A percentile compares a stretch with the other conserved stretches of the same genome.
Conservation (phyloP, 2,329 filamentous ascomycete genomes). For the Colletotrichum sublineola region DNA sequence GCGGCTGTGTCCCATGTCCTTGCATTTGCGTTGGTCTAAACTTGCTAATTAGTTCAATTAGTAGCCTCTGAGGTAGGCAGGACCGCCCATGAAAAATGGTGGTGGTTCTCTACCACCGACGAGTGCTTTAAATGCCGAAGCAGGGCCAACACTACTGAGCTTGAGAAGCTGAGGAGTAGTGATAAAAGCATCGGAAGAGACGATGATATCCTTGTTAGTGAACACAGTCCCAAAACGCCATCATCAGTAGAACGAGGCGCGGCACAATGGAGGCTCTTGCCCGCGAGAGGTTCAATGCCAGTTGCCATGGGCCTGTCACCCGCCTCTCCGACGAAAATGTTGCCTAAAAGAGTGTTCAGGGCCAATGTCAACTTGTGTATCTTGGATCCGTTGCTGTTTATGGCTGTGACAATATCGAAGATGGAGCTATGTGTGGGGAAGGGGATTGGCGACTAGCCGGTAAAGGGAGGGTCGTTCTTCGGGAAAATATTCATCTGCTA, state of each 20-base stretch:
- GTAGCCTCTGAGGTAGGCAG: conserved; percentile 67
- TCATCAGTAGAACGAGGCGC: conserved; percentile 52
- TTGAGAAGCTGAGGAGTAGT: conserved; percentile 51
- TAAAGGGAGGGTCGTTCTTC: conserved; percentile 57
- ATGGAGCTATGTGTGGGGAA: conserved; percentile 62
- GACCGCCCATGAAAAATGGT: conserved; percentile 66
- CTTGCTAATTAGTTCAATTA: conserved; percentile 66
- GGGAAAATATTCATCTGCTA: conserved; percentile 59
- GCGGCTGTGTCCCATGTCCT: conserved; percentile 59
- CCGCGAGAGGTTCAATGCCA: conserved; percentile 58
- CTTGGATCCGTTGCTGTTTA: neutral
- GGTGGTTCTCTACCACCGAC: conserved; percentile 55
- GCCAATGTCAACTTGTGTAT: too few relatives aligned
- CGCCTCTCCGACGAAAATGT: conserved; percentile 51
- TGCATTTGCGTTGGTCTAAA: conserved; percentile 57
- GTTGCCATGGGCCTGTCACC: conserved; percentile 51
- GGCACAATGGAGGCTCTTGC: conserved; percentile 57
- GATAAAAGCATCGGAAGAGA: conserved; percentile 63
- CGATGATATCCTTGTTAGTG: conserved; percentile 60
- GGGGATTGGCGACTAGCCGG: conserved; percentile 46
- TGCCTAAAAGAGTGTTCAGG: too few relatives aligned
- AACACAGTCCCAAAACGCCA: conserved; percentile 42
- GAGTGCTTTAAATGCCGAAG: conserved; percentile 55
- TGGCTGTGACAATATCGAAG: conserved; percentile 47
- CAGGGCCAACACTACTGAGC: conserved; percentile 61